Evolutionary conservation across 1,139 yeast species (phyloP), one percentile per base, ranked within the genome.

Genomic region (Geotrichum fermentans): DNA sequence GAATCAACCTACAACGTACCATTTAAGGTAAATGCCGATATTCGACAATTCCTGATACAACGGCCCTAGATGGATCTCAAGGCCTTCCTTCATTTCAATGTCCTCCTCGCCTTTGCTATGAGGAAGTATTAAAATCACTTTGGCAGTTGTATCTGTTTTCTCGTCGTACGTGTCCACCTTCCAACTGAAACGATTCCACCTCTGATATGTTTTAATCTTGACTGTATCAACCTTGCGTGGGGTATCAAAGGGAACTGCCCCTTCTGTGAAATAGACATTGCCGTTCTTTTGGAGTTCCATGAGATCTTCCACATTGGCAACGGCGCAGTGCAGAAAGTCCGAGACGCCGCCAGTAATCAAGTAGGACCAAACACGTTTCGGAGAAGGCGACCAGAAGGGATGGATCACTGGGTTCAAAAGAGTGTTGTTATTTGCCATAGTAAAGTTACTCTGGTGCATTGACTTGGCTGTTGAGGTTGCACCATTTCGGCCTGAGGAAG

Each of bases 311-410:
- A 45, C 45, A 28, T 45, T 34, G 8, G 43, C 41, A 33, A 45
- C 22, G 2, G 49, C 43, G 20, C 41, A 33, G 11, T 40, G 40
- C 17, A 45, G 44, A 20, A 37, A 45, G 22, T 45, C 49, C 13
- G 49, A 45, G 16, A 45, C 22, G 2, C 49, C 49, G 16, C 44
- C 45, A 20, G 35, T 35, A 13, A 45, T 34, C 21, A 40, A 20
- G 36, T 40, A 45, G 7, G 49, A 28, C 29, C 39, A 32, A 8
- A 20, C 38, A 21, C 33, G 32, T 35, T 45, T 45, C 13, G 49
- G 49, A 16, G 49, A 45, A 2, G 49, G 49, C 4, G 49, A 45
- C 49, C 49, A 45, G 30, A 45, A 45, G 8, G 34, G 45, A 20
- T 45, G 49, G 7, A 40, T 20, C 7, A 40, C 35, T 8, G 43